These are phyloP conservation scores for Rosellinia necatrix DNA, from an alignment of 2,329 filamentous ascomycete genomes.

Conservation along the genomic window DNA sequence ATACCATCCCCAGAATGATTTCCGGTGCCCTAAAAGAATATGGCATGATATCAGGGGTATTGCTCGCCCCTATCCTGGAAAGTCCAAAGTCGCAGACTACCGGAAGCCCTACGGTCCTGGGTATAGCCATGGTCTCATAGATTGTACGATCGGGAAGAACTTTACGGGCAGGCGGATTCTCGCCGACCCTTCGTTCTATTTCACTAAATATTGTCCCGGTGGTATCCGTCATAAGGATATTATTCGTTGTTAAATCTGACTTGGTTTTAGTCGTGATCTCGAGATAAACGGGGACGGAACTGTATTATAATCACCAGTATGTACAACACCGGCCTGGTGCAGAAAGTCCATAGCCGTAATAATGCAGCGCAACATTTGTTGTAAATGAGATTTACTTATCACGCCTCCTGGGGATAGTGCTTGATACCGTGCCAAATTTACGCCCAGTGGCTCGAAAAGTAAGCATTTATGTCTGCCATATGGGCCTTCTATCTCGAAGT, in stretches of 20 bases:
- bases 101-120: neutral
- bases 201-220: neutral
- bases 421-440: neutral
- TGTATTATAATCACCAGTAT: neutral
- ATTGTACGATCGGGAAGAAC: neutral
- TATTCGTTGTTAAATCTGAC: neutral
- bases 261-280: neutral
- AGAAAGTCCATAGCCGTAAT: neutral
- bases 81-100: slow-evolving; percentile 2
- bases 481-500: neutral
- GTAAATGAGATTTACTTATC: neutral
- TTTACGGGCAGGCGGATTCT: neutral
- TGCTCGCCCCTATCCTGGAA: neutral
- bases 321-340: neutral
- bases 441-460: neutral
- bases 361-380: neutral
- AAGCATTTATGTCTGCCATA: neutral
- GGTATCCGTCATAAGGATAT: neutral
- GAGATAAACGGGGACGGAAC: neutral
- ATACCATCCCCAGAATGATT: slow-evolving; percentile 1
- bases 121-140: neutral
- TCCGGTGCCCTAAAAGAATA: slow-evolving; percentile 1
- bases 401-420: neutral
- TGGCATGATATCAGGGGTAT: neutral
- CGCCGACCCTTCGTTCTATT: neutral